Conservation (phyloP, 768 basidiomycete genomes). For the Trametes cinnabarina region DNA sequence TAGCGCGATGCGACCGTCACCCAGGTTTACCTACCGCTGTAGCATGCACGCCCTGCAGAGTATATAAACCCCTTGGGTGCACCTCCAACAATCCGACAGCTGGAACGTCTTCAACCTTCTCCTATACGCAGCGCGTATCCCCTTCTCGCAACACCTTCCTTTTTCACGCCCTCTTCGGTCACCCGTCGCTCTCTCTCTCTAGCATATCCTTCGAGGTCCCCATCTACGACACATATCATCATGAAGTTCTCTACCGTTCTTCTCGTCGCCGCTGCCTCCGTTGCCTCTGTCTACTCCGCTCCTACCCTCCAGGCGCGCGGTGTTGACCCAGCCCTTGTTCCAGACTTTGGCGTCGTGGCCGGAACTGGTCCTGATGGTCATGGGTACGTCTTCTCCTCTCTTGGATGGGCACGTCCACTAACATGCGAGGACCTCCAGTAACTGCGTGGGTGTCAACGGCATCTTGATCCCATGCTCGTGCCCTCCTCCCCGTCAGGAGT, state of each 20-base stretch:
- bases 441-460: constrained; percentile 33
- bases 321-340: constrained; percentile 22
- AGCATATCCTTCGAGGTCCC: constrained; percentile 3
- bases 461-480: constrained; percentile 38
- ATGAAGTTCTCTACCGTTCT: constrained; percentile 38
- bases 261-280: constrained; percentile 28
- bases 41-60: neutral
- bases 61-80: constrained; percentile 3
- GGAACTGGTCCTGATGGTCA: constrained; percentile 20
- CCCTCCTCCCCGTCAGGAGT: constrained; percentile 30
- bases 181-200: constrained; percentile 18
- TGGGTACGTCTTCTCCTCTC: neutral
- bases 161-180: neutral
- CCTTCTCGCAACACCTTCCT: neutral
- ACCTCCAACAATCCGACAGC: constrained; percentile 3
- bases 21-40: neutral
- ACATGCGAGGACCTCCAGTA: constrained; percentile 13
- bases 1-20: too few species aligned
- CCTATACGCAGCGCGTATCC: constrained; percentile 17
- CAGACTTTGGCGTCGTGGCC: constrained; percentile 18
- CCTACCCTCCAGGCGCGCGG: constrained; percentile 9
- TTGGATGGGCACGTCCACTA: neutral
- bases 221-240: constrained; percentile 4
- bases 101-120: constrained; percentile 15
- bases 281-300: constrained; percentile 9